phyloP scores from a whole-genome alignment of 768 basidiomycete species.

The Boletellus ananas region DNA sequence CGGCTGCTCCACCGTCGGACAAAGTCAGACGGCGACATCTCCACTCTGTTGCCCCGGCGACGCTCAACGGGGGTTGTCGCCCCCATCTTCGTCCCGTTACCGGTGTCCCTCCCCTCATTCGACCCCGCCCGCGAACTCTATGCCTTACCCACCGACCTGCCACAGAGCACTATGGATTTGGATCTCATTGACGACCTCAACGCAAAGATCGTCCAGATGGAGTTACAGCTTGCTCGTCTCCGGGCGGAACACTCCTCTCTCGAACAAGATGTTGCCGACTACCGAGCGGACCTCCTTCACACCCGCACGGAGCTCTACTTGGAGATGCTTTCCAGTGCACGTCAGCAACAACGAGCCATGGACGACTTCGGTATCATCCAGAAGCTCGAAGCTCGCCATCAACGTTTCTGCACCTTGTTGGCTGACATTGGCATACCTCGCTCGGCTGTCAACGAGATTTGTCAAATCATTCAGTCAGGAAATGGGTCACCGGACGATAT shows the following conservation, averaged over 20 bases:
- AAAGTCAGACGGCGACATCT: conserved; percentile 43
- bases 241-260: conserved; percentile 15
- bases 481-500: conserved; percentile 39
- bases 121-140: conserved; percentile 25
- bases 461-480: conserved; percentile 18
- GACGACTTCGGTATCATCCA: conserved; percentile 27
- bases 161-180: not conserved
- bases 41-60: conserved; percentile 13
- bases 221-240: conserved; percentile 11
- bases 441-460: conserved; percentile 21
- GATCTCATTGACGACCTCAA: not conserved
- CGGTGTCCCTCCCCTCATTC: conserved; percentile 21
- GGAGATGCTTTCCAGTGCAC: conserved; percentile 26
- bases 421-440: conserved; percentile 27
- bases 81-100: conserved; percentile 25
- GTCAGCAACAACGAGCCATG: conserved; percentile 22
- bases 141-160: not conserved
- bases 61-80: not conserved
- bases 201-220: conserved; percentile 9
- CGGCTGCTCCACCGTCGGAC: conserved; percentile 45
- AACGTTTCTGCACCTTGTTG: conserved; percentile 23
- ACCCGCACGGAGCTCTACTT: conserved; percentile 28
- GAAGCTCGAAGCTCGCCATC: conserved; percentile 23
- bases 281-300: conserved; percentile 26
- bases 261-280: conserved; percentile 28